These are phyloP conservation scores for Lodderomyces jiufengensis DNA, from an alignment of 1,139 yeast genomes.

Conservation along the genomic window DNA sequence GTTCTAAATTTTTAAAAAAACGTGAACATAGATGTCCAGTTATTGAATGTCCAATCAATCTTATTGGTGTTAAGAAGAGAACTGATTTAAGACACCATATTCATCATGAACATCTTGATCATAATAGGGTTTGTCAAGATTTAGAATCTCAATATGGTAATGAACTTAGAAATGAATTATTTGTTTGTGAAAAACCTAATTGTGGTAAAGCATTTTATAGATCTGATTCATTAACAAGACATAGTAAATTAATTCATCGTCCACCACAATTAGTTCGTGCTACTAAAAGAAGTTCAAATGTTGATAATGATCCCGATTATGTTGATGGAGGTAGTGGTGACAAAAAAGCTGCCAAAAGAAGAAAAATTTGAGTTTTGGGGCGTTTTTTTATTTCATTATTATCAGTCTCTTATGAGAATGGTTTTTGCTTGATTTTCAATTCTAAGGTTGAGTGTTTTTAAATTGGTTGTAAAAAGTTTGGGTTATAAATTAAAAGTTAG, in stretches of 20 bases:
- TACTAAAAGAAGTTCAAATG: constrained; percentile 3
- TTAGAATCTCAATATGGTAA: constrained; percentile 11
- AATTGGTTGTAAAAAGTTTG: no score
- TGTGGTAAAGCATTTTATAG: constrained; percentile 57
- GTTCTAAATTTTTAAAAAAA: not conserved
- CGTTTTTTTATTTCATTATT: no score
- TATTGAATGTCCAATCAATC: constrained; percentile 56
- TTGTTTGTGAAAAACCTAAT: constrained; percentile 18
- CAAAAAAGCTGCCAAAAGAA: constrained; percentile 1
- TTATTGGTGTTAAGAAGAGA: constrained; percentile 56
- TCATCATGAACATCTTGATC: constrained; percentile 47
- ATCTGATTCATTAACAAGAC: constrained; percentile 55
- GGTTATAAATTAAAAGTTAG: no score
- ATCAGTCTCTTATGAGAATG: no score
- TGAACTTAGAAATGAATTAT: constrained; percentile 15
- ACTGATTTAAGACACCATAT: constrained; percentile 63
- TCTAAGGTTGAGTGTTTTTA: no score
- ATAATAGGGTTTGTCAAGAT: constrained; percentile 18
- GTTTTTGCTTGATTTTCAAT: no score
- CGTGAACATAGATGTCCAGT: constrained; percentile 42
- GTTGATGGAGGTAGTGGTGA: constrained; percentile 1
- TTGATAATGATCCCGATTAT: not conserved
- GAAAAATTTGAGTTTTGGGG: not conserved
- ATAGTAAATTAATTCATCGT: constrained; percentile 51
- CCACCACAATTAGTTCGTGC: constrained; percentile 6